phyloP scores from a whole-genome alignment of 2,329 filamentous ascomycete species.

The Hymenoscyphus scutula region DNA sequence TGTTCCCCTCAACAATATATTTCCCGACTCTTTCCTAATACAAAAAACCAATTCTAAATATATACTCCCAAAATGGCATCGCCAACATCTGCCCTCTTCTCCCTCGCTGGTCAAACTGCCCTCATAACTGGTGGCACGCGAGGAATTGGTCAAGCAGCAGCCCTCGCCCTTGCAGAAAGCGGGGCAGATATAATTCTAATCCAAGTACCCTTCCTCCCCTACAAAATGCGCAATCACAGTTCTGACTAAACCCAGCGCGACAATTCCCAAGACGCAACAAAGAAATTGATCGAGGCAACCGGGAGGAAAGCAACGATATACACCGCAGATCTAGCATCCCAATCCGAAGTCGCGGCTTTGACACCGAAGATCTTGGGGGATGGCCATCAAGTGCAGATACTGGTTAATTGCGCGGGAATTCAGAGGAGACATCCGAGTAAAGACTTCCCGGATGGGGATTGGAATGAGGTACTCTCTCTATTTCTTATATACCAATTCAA shows the following conservation, averaged over 20 bases:
- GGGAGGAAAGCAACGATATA: conserved; percentile 67
- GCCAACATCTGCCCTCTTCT: conserved; percentile 33
- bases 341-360: conserved; percentile 58
- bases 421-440: conserved; percentile 37
- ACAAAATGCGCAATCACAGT: not conserved
- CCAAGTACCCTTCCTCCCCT: conserved; percentile 33
- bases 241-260: conserved; percentile 28
- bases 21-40: not conserved
- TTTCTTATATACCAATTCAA: too few relatives aligned
- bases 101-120: conserved; percentile 39
- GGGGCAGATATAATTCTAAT: conserved; percentile 42
- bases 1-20: not conserved
- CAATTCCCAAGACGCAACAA: conserved; percentile 45
- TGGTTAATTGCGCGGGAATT: conserved; percentile 47
- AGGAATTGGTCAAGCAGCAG: conserved; percentile 40
- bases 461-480: conserved; percentile 23
- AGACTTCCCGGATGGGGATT: conserved; percentile 41
- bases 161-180: conserved; percentile 39
- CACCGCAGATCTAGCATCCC: conserved; percentile 64
- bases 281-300: conserved; percentile 57
- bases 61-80: not conserved
- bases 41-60: not conserved
- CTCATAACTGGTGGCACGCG: conserved; percentile 40
- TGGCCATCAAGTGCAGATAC: conserved; percentile 43
- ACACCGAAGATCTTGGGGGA: conserved; percentile 58